Percentiles rank a stretch among this genome's conserved stretches.
Conservation (phyloP, 2,329 filamentous ascomycete species). For the Aspergillus pseudonomiae region DNA sequence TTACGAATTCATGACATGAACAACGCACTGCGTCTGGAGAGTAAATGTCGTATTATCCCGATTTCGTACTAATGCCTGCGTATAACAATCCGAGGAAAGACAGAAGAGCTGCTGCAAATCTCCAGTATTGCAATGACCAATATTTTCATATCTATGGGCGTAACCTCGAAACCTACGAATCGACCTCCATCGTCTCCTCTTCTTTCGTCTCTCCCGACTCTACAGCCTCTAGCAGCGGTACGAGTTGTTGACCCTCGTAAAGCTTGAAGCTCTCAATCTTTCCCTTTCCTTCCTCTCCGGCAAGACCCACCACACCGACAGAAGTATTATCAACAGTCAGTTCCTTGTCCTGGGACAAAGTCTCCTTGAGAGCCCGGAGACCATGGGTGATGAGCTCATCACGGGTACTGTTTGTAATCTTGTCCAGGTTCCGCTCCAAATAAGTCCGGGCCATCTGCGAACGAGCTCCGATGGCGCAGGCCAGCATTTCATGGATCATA, state of each 20-base stretch:
- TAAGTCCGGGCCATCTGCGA: slow-evolving; percentile 98
- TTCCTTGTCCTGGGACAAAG: slow-evolving; percentile 94
- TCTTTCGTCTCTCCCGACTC: slow-evolving; percentile 49
- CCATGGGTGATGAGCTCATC: slow-evolving; percentile 93
- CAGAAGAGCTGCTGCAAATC: not conserved
- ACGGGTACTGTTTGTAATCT: slow-evolving; percentile 73
- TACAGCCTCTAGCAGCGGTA: slow-evolving; percentile 77
- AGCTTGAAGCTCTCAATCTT: slow-evolving; percentile 80
- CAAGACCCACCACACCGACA: slow-evolving; percentile 76
- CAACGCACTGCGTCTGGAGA: not conserved
- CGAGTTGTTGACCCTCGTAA: slow-evolving; percentile 85
- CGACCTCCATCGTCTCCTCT: slow-evolving; percentile 60
- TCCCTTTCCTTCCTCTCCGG: slow-evolving; percentile 55
- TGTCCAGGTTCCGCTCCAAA: slow-evolving; percentile 85
- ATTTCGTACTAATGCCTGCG: slow-evolving; percentile 12
- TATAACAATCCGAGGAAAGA: slow-evolving; percentile 13
- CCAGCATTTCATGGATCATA: slow-evolving; percentile 95
- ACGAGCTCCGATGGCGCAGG: slow-evolving; percentile 92
- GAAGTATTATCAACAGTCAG: slow-evolving; percentile 96
- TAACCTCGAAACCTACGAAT: slow-evolving; percentile 45
- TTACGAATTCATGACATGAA: not conserved
- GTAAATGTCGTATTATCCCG: slow-evolving; percentile 13
- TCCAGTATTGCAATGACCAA: slow-evolving; percentile 5
- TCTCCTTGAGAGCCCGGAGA: slow-evolving; percentile 89
- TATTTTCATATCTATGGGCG: slow-evolving; percentile 27